These are phyloP conservation scores for Phytopythium aichiense DNA, from an alignment of 352 stramenopile genomes.

Conservation along the genomic window DNA sequence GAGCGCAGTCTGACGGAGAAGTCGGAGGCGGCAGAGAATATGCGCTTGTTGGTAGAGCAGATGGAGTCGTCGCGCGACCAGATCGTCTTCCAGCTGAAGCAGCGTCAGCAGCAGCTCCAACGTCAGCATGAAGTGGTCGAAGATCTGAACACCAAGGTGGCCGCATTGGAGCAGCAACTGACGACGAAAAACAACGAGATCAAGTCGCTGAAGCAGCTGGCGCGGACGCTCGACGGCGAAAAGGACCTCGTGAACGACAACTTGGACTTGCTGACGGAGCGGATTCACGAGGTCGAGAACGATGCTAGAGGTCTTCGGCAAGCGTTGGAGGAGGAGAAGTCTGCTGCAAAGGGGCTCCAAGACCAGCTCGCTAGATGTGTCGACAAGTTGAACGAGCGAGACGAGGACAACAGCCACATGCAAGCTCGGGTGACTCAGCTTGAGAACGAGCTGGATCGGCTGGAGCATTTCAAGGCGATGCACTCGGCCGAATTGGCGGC, in stretches of 20 bases:
- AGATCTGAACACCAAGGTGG: slow-evolving; percentile 46
- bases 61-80: slow-evolving; percentile 83
- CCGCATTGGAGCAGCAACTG: slow-evolving; percentile 37
- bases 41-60: slow-evolving; percentile 72
- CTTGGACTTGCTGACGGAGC: slow-evolving; percentile 69
- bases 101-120: slow-evolving; percentile 63
- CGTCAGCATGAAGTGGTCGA: slow-evolving; percentile 49
- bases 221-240: slow-evolving; percentile 57
- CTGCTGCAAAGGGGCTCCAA: slow-evolving; percentile 36
- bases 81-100: slow-evolving; percentile 73
- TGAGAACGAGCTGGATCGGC: slow-evolving; percentile 45
- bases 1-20: slow-evolving; percentile 62
- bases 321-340: slow-evolving; percentile 26
- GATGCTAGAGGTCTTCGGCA: slow-evolving; percentile 41
- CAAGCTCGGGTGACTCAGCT: slow-evolving; percentile 37
- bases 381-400: slow-evolving; percentile 50
- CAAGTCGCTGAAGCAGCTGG: slow-evolving; percentile 61
- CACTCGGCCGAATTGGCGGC: slow-evolving; percentile 57
- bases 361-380: slow-evolving; percentile 54
- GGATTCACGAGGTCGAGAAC: slow-evolving; percentile 53
- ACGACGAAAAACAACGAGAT: slow-evolving; percentile 43
- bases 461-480: slow-evolving; percentile 65
- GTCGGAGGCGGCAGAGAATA: slow-evolving; percentile 56
- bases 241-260: slow-evolving; percentile 72
- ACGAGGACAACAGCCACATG: slow-evolving; percentile 41